A percentile compares a stretch with the other conserved stretches of the same genome.
Conservation (phyloP, 768 basidiomycete genomes). For the Agrocybe chaxingu region DNA sequence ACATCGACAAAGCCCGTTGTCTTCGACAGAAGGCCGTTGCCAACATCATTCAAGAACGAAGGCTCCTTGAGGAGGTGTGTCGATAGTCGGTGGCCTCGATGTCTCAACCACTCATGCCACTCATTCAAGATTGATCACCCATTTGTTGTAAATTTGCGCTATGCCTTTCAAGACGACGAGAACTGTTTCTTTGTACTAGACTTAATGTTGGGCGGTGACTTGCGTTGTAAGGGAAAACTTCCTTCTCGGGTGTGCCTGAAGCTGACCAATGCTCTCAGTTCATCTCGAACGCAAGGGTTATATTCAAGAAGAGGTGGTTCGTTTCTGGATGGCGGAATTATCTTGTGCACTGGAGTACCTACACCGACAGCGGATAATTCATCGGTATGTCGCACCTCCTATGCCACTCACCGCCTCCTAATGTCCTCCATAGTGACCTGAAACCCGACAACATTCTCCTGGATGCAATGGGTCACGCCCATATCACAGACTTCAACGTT, state of each 20-base stretch:
- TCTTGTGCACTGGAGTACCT: conserved; percentile 83
- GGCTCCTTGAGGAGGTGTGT: conserved; percentile 85
- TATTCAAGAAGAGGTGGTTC: conserved; percentile 69
- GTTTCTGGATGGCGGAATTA: conserved; percentile 90
- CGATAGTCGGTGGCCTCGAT: conserved; percentile 2
- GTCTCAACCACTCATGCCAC: conserved; percentile 4
- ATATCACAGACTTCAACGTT: conserved; percentile 98
- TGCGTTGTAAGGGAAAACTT: conserved; percentile 67
- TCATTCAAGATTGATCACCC: conserved; percentile 74
- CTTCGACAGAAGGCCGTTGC: conserved; percentile 88
- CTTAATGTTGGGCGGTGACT: conserved; percentile 93
- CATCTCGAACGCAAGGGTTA: conserved; percentile 73
- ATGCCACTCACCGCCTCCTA: conserved; percentile 9
- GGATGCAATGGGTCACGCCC: conserved; percentile 91
- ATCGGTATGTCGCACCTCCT: conserved; percentile 63
- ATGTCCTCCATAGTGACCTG: conserved; percentile 60
- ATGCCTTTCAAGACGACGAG: conserved; percentile 96
- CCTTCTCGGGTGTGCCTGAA: conserved; percentile 1
- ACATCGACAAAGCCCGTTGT: conserved; percentile 94
- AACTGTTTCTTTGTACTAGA: conserved; percentile 98
- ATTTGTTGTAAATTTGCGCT: conserved; percentile 86
- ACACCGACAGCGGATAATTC: conserved; percentile 89
- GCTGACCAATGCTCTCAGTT: conserved; percentile 42
- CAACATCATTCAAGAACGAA: conserved; percentile 91
- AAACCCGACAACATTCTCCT: conserved; percentile 98